A percentile compares a stretch with the other conserved stretches of the same genome.
Evolutionary conservation across 306 rosid genomes (phyloP).

Genomic region (Castanea crenata): DNA sequence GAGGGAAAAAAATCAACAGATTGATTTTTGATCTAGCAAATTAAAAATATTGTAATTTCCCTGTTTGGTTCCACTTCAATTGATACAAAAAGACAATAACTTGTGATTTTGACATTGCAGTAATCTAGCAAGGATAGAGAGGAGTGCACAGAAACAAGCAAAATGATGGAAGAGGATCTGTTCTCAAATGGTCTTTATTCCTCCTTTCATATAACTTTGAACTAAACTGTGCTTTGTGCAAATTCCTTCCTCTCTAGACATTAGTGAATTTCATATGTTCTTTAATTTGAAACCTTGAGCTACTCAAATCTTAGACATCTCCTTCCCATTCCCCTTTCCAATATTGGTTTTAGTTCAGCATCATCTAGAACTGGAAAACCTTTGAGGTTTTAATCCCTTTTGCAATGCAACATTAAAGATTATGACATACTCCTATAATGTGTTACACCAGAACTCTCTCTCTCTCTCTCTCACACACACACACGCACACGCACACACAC

Average conservation of each 20-base stretch:
- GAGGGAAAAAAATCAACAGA: neutral
- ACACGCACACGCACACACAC: no score
- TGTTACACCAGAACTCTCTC: no score
- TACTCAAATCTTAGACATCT: no score
- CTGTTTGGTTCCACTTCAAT: neutral
- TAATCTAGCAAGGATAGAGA: constrained; percentile 90
- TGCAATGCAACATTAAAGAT: no score
- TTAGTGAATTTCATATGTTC: neutral
- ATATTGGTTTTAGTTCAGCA: no score
- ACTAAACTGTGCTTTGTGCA: constrained; percentile 6
- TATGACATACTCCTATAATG: no score
- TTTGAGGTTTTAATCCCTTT: no score
- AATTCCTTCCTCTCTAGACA: constrained; percentile 11
- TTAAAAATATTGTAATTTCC: neutral
- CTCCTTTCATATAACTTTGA: constrained; percentile 10
- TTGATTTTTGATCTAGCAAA: neutral
- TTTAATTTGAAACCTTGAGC: no score
- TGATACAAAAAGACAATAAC: constrained; percentile 6
- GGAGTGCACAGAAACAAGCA: constrained; percentile 98
- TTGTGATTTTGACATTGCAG: constrained; percentile 44
- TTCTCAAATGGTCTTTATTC: constrained; percentile 79
- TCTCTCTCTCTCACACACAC: no score
- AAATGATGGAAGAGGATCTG: constrained; percentile 97
- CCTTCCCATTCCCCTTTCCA: no score
- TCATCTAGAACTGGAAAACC: no score